Evolutionary conservation across 305 asterid genomes (phyloP), one percentile per base, ranked within the genome.

Genomic region (Solanum hybrid): DNA sequence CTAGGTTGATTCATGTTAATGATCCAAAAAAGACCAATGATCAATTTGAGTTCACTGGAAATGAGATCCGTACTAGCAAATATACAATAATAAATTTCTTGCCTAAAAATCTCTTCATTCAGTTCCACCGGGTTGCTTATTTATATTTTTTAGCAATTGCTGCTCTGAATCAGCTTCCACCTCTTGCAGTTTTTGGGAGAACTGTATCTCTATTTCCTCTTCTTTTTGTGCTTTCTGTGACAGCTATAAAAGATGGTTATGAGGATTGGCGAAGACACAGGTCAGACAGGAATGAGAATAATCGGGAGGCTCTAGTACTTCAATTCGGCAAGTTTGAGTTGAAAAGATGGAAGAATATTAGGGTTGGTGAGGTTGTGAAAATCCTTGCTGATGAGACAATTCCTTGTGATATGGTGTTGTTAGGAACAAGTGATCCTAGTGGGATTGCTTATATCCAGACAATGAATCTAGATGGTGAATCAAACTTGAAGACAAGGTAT

Each of bases 251-350:
- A 94, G 99, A 97, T 93, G 99, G 99, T 75, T 97, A 97, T 90
- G 99, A 97, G 94, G 99, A 97, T 92, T 97, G 99, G 99, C 94
- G 99, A 92, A 94, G 99, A 88, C 99, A 97, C 95, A 93, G 99
- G 92, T 97, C 99, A 71, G 99, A 97, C 89, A 94, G 97, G 94
- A 97, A 97, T 88, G 99, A 97, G 94, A 97, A 97, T 92, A 96
- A 97, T 89, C 94, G 98, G 82, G 99, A 97, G 93, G 94, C 97
- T 89, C 86, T 94, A 85, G 98, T 97, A 91, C 94, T 94, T 29
- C 98, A 96, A 88, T 89, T 92, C 56, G 96, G 95, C 84, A 93
- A 93, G 86, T 96, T 95, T 90, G 87, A 77, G 88, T 94, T 92
- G 88, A 96, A 95, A 91, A 92, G 93, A 92, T 96, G 99, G 99